Evolutionary conservation across 805 yeast genomes (phyloP), one percentile per base, ranked within the genome.

Genomic region (Metschnikowia sp.): DNA sequence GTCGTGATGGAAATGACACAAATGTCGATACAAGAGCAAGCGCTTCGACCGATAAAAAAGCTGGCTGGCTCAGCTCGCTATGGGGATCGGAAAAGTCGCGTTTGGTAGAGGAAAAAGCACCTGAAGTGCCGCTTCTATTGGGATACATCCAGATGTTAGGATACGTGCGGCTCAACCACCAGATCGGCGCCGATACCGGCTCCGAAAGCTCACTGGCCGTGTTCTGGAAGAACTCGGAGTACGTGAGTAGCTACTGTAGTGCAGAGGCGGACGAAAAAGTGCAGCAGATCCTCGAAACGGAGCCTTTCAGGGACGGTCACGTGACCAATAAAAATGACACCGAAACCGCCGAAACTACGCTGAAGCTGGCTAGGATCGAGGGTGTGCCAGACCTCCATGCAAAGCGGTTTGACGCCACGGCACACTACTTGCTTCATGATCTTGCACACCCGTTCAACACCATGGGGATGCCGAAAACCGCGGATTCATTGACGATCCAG

Each of bases 101-200:
- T 10, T 39, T 45, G 32, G 42, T 45, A 5, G 15, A 34, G 8
- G 10, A 22, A 15, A 2, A 34, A n/a, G 43, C 36, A 10, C 44
- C 29, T 3, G 53, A 54, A 10, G 49, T 45, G 40, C 54, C 50
- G 7, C 52, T 70, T 4, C 60, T 65, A 39, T 54, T 72, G 31
- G 76, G 75, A 0, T 64, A 71, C 50, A 48, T 71, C 19, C 77
- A 72, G 52, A 50, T 72, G 43, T 51, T 69, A 38, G 77, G 77
- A 5, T 70, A 64, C 36, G 65, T 68, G 11, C 66, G 70, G 8
- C 61, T 68, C 30, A 72, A 72, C 52, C 70, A 70, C 48, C 62
- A 63, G 40, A 61, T 69, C 40, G 67, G 58, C 36, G 42, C 54
- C 32, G 53, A 48, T 33, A 42, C 47, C n/a, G 49, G 50, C 12